phyloP scores from a whole-genome alignment of 257 asterid species.

The Mentha longifolia region DNA sequence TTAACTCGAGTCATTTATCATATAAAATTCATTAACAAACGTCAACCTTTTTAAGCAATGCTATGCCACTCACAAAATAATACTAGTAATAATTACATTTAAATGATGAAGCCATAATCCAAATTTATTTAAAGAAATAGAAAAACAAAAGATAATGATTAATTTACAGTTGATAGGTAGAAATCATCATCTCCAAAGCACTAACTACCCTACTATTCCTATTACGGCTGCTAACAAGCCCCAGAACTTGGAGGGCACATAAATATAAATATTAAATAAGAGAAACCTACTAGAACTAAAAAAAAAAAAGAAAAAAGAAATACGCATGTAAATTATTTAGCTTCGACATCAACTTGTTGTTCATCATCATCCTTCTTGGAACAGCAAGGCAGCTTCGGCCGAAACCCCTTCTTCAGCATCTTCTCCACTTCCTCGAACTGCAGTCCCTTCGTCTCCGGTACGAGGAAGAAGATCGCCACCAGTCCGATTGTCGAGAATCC shows the following conservation, averaged over 20 bases:
- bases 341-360: background rate
- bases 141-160: background rate
- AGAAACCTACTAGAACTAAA: no score
- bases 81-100: no score
- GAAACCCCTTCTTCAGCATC: conserved; percentile 73
- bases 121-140: background rate
- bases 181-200: background rate
- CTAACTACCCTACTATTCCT: background rate
- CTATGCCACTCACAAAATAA: no score
- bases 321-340: background rate
- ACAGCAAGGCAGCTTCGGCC: conserved; percentile 45
- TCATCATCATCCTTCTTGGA: conserved; percentile 33
- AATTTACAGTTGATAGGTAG: background rate
- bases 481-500: conserved; percentile 64
- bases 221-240: background rate
- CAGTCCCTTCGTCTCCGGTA: conserved; percentile 88
- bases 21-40: no score
- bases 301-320: no score
- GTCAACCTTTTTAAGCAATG: no score
- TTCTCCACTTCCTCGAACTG: conserved; percentile 79
- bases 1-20: no score
- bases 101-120: no score
- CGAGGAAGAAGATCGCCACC: conserved; percentile 59
- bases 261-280: no score
- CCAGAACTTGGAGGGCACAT: background rate